Conservation (phyloP, 129 eudicot genomes). For the Arctium lappa region DNA sequence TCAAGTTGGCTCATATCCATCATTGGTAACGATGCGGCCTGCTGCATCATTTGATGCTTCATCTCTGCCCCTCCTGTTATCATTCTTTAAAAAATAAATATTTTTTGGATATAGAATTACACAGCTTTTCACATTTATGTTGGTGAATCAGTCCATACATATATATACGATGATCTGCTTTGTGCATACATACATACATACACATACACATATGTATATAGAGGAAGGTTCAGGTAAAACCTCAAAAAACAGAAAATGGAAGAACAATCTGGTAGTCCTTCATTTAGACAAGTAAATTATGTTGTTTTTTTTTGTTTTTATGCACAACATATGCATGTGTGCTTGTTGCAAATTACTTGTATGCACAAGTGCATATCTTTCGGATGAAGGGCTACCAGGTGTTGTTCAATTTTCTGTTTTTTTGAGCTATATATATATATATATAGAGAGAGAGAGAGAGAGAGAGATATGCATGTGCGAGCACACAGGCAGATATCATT, state of each 20-base stretch:
- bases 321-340: too few relatives aligned
- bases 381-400: too few relatives aligned
- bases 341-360: too few relatives aligned
- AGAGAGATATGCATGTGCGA: not conserved
- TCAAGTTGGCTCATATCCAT: slow-evolving; percentile 34
- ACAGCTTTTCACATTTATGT: not conserved
- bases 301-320: too few relatives aligned
- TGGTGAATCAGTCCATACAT: not conserved
- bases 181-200: not conserved
- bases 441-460: too few relatives aligned
- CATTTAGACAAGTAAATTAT: too few relatives aligned
- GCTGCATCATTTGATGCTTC: slow-evolving; percentile 39
- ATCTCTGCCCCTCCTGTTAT: slow-evolving; percentile 35
- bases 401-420: too few relatives aligned
- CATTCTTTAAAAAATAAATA: not conserved
- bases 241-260: too few relatives aligned
- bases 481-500: not conserved
- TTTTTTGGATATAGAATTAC: not conserved
- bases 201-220: too few relatives aligned
- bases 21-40: slow-evolving; percentile 26
- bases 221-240: too few relatives aligned
- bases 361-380: too few relatives aligned
- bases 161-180: not conserved
- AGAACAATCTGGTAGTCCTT: too few relatives aligned
- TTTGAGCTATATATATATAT: not conserved